These are phyloP conservation scores for Yarrowia sp. DNA, from an alignment of 805 yeast species.

Conservation along the genomic window DNA sequence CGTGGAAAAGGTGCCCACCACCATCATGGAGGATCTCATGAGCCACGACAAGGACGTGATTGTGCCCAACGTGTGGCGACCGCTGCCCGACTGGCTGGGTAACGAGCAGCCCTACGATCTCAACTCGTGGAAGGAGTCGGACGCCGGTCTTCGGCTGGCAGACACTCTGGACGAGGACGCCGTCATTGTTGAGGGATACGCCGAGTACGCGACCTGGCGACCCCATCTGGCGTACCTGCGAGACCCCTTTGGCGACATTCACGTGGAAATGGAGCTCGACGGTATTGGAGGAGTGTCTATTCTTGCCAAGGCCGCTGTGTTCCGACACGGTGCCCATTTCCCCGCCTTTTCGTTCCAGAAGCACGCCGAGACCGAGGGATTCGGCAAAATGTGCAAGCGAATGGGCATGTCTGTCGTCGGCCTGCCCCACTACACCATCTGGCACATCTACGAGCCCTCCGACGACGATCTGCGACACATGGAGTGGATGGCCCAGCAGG, in stretches of 20 bases:
- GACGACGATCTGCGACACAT: conserved; percentile 85
- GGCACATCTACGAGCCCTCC: conserved; percentile 98
- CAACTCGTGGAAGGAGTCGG: conserved; percentile 94
- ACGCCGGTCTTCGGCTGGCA: conserved; percentile 62
- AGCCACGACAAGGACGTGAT: conserved; percentile 89
- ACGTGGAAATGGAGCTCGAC: conserved; percentile 86
- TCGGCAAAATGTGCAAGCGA: conserved; percentile 85
- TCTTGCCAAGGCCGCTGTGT: conserved; percentile 83
- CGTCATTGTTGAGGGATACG: conserved; percentile 96
- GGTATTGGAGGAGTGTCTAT: conserved; percentile 98
- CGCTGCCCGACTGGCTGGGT: conserved; percentile 89
- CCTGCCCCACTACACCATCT: conserved; percentile 92
- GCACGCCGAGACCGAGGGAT: conserved; percentile 98
- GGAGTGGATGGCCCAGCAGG: conserved; percentile 56
- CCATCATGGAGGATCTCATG: conserved; percentile 92
- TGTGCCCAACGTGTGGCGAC: conserved; percentile 98
- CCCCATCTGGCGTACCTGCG: conserved; percentile 94
- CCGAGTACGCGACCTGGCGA: conserved; percentile 97
- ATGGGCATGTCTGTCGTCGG: conserved; percentile 92
- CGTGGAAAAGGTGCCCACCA: conserved; percentile 88
- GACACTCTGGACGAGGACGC: conserved; percentile 83
- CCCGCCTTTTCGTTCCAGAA: conserved; percentile 96
- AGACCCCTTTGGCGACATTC: conserved; percentile 91
- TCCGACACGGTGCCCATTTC: conserved; percentile 87
- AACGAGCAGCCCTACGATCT: conserved; percentile 94